Conservation (phyloP, 768 basidiomycete genomes). For the Leccinum boreale region DNA sequence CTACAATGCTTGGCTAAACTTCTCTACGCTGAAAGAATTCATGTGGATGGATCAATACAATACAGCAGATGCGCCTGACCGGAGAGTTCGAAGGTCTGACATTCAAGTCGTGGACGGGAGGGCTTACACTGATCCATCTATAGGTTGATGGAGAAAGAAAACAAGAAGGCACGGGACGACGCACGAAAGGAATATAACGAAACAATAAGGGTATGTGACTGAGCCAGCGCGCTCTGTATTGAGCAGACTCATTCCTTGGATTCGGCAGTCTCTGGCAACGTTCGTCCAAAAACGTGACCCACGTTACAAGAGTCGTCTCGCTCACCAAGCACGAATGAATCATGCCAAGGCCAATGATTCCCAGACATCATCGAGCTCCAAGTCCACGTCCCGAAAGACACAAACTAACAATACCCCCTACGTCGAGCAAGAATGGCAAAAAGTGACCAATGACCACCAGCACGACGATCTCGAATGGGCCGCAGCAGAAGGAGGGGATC, state of each 20-base stretch:
- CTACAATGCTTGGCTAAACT: conserved; percentile 85
- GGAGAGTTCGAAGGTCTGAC: conserved; percentile 70
- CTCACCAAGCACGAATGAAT: conserved; percentile 42
- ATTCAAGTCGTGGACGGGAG: not conserved
- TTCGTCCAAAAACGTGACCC: conserved; percentile 88
- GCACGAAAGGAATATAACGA: conserved; percentile 92
- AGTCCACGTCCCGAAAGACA: conserved; percentile 27
- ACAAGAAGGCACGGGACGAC: conserved; percentile 87
- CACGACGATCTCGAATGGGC: conserved; percentile 69
- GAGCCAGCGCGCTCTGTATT: not conserved
- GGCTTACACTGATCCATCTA: not conserved
- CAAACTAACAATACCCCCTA: conserved; percentile 39
- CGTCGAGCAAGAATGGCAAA: conserved; percentile 91
- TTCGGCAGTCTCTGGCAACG: conserved; percentile 59
- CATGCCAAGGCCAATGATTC: conserved; percentile 27
- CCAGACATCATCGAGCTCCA: conserved; percentile 26
- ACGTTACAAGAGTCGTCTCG: conserved; percentile 68
- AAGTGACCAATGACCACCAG: conserved; percentile 38
- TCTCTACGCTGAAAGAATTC: conserved; percentile 85
- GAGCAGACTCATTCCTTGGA: not conserved
- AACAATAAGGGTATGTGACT: conserved; percentile 67
- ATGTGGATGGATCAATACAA: conserved; percentile 87
- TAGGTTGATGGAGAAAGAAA: conserved; percentile 93
- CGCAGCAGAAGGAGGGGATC: conserved; percentile 62
- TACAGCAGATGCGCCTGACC: conserved; percentile 77